Base-by-base conservation (phyloP, 2,329 filamentous ascomycete genomes). In the Beauveria asiatica region DNA sequence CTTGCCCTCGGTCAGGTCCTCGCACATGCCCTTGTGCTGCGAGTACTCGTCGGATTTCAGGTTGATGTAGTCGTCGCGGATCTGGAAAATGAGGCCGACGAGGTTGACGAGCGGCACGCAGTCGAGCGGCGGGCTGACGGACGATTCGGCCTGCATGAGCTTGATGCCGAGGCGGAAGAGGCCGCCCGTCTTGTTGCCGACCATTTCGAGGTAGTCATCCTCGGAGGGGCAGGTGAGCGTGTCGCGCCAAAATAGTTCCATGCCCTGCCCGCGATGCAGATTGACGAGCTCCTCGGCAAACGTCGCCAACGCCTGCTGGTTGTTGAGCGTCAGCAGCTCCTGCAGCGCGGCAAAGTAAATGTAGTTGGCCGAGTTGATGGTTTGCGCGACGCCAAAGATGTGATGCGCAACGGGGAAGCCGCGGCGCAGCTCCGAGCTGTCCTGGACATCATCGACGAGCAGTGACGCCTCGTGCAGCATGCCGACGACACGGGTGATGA, bases 1-100 rank as follows among this genome's bases (percentile, higher is more conserved):
- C 80, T 97, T 97, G 64, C 93, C 93, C 76, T 97, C 94, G 1
- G 92, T 97, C 67, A 97, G 76, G 74, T 97, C 94, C 77, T 97
- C 93, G 73, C 90, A 96, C 66, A 96, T 83, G 54, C 93, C 94
- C 77, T 97, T 97, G 74, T 96, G 93, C 64, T 88, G 80, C 42
- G 86, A 86, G 78, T 97, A 97, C 68, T 86, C 80, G n/a, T 76
- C 77, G 19, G 80, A 83, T 33, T 81, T 83, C 48, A 99, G 84
- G 72, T 97, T 97, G 73, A 92, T 85, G 76, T 96, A 96, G 80
- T 99, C 94, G 77, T 93, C 90, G 67, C 89, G 84, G 75, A 96
- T 94, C 74, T 96, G 91, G 79, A 92, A 96, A 72, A 94, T 85
- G 60, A 94, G 83, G 37, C 91, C 91, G 61, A 95, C 84, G 37